Conservation (phyloP, 305 asterid species). For the Euphrasia arctica region DNA sequence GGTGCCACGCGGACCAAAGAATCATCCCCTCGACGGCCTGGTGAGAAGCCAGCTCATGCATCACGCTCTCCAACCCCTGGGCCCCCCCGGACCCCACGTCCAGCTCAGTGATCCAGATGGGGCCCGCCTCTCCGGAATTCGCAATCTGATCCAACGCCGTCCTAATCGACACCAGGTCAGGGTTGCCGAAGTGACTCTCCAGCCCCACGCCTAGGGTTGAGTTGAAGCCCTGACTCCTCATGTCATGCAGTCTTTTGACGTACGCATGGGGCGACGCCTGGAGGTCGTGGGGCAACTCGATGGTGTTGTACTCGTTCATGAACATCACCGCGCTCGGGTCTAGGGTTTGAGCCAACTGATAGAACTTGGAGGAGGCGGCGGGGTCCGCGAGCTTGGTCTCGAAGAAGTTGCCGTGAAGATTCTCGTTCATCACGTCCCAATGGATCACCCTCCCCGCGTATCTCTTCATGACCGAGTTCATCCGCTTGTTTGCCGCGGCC, state of each 20-base stretch:
- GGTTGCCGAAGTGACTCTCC: constrained; percentile 41
- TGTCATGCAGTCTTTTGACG: constrained; percentile 33
- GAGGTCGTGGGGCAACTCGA: constrained; percentile 39
- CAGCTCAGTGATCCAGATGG: constrained; percentile 74
- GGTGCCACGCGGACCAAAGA: constrained; percentile 32
- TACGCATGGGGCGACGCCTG: constrained; percentile 35
- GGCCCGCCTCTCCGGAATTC: constrained; percentile 41
- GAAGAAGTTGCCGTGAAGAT: constrained; percentile 42
- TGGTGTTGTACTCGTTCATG: constrained; percentile 60
- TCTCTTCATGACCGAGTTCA: constrained; percentile 33
- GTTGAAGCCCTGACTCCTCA: constrained; percentile 40
- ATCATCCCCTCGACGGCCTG: constrained; percentile 39
- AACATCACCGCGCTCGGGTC: constrained; percentile 41
- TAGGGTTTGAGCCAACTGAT: constrained; percentile 23
- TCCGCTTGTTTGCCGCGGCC: constrained; percentile 30
- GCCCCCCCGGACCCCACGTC: constrained; percentile 41
- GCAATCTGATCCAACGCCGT: constrained; percentile 47
- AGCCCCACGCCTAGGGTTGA: constrained; percentile 65
- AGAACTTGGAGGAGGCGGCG: constrained; percentile 30
- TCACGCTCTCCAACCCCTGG: constrained; percentile 43
- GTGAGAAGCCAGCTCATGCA: constrained; percentile 44
- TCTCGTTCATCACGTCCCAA: constrained; percentile 82
- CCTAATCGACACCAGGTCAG: constrained; percentile 47
- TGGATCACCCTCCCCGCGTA: constrained; percentile 52
- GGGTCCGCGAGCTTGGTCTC: constrained; percentile 41